Base-by-base conservation (phyloP, 78 protist species). In the Blattamonas nauphoetae region DNA sequence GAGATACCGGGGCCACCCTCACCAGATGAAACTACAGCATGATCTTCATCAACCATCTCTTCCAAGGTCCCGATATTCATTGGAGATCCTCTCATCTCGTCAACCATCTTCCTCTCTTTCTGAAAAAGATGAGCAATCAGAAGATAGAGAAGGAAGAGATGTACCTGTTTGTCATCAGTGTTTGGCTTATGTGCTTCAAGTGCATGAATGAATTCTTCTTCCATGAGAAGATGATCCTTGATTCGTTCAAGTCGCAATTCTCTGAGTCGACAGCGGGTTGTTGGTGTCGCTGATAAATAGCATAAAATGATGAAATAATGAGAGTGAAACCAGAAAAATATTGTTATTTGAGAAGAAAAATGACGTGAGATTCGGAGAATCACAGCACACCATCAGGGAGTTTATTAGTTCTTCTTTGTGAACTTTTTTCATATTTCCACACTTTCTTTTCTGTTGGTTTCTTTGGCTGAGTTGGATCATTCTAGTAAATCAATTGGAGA, bases 1-100 rank as follows among this genome's bases (percentile, higher is more conserved):
- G 32, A 34, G 85, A 71, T 32, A n/a, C n/a, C n/a, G n/a, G n/a
- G n/a, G n/a, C n/a, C n/a, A 38, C 88, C 89, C 1, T n/a, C 1
- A 0, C 1, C 44, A 5, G 81, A 44, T 5, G 89, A 79, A 85
- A 90, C 88, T 84, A 98, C 96, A 2, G 97, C 98, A 90, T 98
- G 99, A 78, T 95, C 91, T 80, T 98, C 99, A 87, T 98, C 99
- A 35, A 98, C 94, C 71, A 97, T 95, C 90, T 98, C 99, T 87
- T 98, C 99, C 1, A 98, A 93, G 1, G 88, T 88, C 21, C 99
- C 99, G 4, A 98, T 98, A 77, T 21, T n/a, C 88, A 96, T 85
- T 38, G 99, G 99, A 38, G 97, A 85, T n/a, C 99, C 99, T 5
- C 99, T 90, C 32, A 98, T 85, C 41, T 97, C 99, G 6, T 98